Percentiles rank a stretch among this genome's conserved stretches.
Evolutionary conservation across 768 basidiomycete genomes (phyloP).

Genomic region (Grammothele lineata): DNA sequence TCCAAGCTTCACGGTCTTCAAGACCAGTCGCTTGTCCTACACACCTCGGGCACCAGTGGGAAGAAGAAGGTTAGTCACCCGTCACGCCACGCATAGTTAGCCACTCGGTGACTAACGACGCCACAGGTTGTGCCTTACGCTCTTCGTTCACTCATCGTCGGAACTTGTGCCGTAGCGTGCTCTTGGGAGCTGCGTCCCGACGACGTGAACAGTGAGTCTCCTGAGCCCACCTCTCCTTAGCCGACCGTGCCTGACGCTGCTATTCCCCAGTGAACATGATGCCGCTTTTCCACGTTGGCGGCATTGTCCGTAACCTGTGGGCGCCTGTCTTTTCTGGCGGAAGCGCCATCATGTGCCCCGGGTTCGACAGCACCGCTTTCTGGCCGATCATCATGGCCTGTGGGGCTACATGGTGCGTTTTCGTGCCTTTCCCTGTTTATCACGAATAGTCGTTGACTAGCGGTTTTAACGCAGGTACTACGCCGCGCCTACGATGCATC

Average conservation of each 20-base stretch:
- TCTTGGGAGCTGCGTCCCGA: constrained; percentile 37
- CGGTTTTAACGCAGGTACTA: constrained; percentile 39
- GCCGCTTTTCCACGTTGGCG: constrained; percentile 11
- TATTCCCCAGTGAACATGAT: constrained; percentile 20
- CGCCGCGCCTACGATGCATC: constrained; percentile 46
- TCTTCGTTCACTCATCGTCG: constrained; percentile 38
- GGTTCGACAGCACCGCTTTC: constrained; percentile 11
- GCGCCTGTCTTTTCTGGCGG: constrained; percentile 12
- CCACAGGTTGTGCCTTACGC: constrained; percentile 34
- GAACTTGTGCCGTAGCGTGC: constrained; percentile 37
- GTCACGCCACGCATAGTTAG: neutral
- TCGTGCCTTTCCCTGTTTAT: neutral
- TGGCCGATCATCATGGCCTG: constrained; percentile 33
- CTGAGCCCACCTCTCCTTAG: neutral
- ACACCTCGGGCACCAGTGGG: constrained; percentile 58
- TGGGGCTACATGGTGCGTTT: constrained; percentile 46
- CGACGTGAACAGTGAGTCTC: constrained; percentile 42
- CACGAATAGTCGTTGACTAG: neutral
- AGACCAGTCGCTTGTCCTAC: constrained; percentile 50
- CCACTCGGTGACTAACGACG: neutral
- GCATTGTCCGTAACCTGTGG: constrained; percentile 11
- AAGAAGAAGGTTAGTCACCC: constrained; percentile 35
- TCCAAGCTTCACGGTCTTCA: constrained; percentile 33
- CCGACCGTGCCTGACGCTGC: neutral
- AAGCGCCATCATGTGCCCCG: constrained; percentile 10